Evolutionary conservation across 768 basidiomycete genomes (phyloP).

Genomic region (Trametes punicea): DNA sequence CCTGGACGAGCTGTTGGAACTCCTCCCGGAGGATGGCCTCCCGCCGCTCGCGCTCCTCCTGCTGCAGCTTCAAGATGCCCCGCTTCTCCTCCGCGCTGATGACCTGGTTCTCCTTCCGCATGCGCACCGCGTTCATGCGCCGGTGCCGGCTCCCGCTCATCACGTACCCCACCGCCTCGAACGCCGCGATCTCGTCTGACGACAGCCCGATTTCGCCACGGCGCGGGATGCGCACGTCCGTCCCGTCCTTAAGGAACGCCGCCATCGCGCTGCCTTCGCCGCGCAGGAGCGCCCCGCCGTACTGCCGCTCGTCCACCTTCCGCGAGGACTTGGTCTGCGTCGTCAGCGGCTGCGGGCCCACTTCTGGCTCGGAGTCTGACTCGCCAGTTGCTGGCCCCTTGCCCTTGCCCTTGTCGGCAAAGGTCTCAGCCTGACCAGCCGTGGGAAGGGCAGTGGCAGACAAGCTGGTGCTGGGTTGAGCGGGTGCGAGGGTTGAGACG

Average conservation of each 20-base stretch:
- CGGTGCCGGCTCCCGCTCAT: conserved; percentile 96
- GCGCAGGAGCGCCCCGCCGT: conserved; percentile 84
- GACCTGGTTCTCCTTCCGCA: conserved; percentile 99
- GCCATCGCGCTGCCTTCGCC: conserved; percentile 99
- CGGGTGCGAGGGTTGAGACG: conserved; percentile 21
- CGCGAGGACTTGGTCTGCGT: conserved; percentile 39
- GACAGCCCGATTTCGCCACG: conserved; percentile 98
- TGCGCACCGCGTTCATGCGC: conserved; percentile 97
- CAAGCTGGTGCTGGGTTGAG: too few relatives aligned
- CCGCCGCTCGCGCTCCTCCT: conserved; percentile 88
- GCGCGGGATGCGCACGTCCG: conserved; percentile 86
- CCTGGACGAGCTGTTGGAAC: conserved; percentile 79
- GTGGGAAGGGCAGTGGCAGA: conserved; percentile 18
- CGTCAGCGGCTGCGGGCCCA: conserved; percentile 74
- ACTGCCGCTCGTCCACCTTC: conserved; percentile 76
- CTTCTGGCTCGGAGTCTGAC: conserved; percentile 59
- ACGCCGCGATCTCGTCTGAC: conserved; percentile 81
- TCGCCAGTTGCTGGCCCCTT: conserved; percentile 23
- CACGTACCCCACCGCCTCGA: conserved; percentile 90
- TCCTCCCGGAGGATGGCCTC: conserved; percentile 88
- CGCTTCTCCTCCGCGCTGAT: conserved; percentile 99
- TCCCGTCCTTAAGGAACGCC: conserved; percentile 83
- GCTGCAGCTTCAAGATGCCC: conserved; percentile 91
- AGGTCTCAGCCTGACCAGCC: too few relatives aligned
- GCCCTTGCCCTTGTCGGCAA: conserved; percentile 18